Evolutionary conservation across 169 alveolate species (phyloP).

Genomic region (Cryptosporidium ubiquitum): DNA sequence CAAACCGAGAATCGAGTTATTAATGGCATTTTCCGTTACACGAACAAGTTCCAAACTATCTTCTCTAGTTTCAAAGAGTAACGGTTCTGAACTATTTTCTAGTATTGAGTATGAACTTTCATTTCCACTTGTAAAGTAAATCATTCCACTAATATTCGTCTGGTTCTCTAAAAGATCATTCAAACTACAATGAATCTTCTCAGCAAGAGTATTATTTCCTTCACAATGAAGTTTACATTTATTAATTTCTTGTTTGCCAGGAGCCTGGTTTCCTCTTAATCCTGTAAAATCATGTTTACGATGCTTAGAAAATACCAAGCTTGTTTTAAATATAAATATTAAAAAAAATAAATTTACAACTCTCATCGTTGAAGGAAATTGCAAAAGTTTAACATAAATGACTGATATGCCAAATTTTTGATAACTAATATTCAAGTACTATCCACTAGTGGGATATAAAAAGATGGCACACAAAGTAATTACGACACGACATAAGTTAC

Average conservation of each 20-base stretch:
- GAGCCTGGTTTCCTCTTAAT: conserved; percentile 35
- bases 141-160: conserved; percentile 18
- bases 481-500: conserved; percentile 72
- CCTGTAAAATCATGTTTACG: conserved; percentile 29
- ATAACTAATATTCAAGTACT: background rate
- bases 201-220: conserved; percentile 35
- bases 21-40: background rate
- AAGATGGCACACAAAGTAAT: conserved; percentile 41
- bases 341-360: background rate
- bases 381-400: conserved; percentile 2
- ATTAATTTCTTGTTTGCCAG: background rate
- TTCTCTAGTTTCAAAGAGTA: background rate
- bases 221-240: background rate
- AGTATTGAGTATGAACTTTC: background rate
- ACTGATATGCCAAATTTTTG: background rate
- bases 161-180: conserved; percentile 1
- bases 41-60: background rate
- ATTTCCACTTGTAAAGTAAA: conserved; percentile 21
- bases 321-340: background rate
- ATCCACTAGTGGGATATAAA: conserved; percentile 26
- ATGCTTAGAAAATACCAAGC: conserved; percentile 28
- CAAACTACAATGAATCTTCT: conserved; percentile 17
- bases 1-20: background rate
- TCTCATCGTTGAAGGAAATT: background rate
- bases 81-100: background rate